These are phyloP conservation scores for Mucor indicus DNA, from an alignment of 371 early-diverging fungal genomes.

Conservation along the genomic window DNA sequence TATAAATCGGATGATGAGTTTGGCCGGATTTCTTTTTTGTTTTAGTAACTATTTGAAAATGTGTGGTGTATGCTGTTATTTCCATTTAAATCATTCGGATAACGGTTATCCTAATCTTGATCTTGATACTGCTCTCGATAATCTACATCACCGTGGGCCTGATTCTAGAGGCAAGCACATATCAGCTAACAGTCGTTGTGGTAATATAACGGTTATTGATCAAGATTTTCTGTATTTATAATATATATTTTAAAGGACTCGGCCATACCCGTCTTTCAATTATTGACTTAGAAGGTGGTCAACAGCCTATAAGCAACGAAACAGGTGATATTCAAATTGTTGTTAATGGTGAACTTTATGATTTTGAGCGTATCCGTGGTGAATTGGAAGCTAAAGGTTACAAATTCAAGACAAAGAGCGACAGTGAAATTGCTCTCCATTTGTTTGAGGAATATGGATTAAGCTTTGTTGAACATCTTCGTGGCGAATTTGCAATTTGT, in stretches of 20 bases:
- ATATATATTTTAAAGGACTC: constrained; percentile 3
- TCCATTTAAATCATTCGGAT: constrained; percentile 10
- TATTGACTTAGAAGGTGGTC: constrained; percentile 22
- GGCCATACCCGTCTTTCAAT: constrained; percentile 25
- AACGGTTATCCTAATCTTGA: constrained; percentile 8
- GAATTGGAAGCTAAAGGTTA: constrained; percentile 16
- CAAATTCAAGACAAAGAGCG: constrained; percentile 19
- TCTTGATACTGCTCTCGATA: constrained; percentile 17
- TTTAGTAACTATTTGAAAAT: too few species aligned
- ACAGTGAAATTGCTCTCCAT: constrained; percentile 24
- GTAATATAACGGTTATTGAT: too few species aligned
- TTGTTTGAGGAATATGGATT: constrained; percentile 17
- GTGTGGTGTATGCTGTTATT: constrained; percentile 24
- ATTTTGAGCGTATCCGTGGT: constrained; percentile 15
- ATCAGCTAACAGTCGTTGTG: constrained; percentile 20
- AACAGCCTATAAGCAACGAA: constrained; percentile 14
- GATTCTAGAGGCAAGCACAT: constrained; percentile 17
- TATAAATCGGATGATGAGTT: too few species aligned
- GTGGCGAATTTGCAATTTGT: constrained; percentile 21
- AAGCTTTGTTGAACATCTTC: constrained; percentile 17
- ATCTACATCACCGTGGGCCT: constrained; percentile 22
- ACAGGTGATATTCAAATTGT: constrained; percentile 8
- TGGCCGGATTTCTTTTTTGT: too few species aligned
- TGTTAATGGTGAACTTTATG: constrained; percentile 28
- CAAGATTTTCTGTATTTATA: too few species aligned